Evolutionary conservation across 202 grass and related monocot species (phyloP).

Genomic region (Panicum hallii): DNA sequence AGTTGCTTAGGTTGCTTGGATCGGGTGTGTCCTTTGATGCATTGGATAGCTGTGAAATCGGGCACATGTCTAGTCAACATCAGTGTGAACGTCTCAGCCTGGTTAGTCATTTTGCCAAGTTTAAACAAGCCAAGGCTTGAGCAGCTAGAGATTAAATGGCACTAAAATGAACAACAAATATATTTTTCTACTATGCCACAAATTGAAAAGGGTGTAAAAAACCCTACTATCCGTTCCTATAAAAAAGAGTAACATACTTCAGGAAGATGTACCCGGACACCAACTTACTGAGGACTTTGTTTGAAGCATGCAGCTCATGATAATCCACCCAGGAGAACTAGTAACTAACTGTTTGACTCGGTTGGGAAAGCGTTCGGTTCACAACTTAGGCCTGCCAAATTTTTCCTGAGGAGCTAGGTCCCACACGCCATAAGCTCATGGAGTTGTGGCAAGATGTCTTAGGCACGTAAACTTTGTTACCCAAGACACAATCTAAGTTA

Average conservation of each 20-base stretch:
- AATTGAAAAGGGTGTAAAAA: background rate
- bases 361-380: background rate
- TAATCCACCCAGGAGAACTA: background rate
- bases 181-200: background rate
- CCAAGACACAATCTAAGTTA: background rate
- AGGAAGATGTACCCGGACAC: background rate
- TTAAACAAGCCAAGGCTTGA: background rate
- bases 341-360: background rate
- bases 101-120: constrained; percentile 24
- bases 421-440: background rate
- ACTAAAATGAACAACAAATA: background rate
- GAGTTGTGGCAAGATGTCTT: background rate
- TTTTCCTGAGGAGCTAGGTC: background rate
- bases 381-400: background rate
- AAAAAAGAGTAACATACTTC: background rate
- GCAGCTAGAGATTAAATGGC: background rate
- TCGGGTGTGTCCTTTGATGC: background rate
- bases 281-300: background rate
- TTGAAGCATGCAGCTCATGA: background rate
- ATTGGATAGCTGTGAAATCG: background rate
- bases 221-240: background rate
- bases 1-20: constrained; percentile 1
- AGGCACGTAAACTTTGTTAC: background rate
- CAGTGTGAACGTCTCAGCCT: constrained; percentile 10
- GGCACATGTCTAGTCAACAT: background rate